A percentile compares a stretch with the other conserved stretches of the same genome.
Conservation (phyloP, 2,329 filamentous ascomycete species). For the Cladosporium oxysporum region DNA sequence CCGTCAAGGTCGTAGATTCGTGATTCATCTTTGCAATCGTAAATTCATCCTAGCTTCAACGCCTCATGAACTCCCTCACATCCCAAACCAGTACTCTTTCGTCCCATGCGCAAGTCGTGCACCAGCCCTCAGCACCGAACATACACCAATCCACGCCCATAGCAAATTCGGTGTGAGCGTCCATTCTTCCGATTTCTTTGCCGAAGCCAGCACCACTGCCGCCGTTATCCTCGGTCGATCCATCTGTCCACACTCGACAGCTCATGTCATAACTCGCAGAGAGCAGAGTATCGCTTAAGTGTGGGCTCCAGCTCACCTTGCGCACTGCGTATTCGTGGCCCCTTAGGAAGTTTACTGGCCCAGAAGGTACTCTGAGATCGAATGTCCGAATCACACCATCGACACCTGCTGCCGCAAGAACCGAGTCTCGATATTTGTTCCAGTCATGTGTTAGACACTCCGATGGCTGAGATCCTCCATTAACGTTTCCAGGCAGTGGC, state of each 20-base stretch:
- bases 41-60: slow-evolving; percentile 24
- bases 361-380: slow-evolving; percentile 78
- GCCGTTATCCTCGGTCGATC: slow-evolving; percentile 52
- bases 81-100: slow-evolving; percentile 92
- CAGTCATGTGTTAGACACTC: slow-evolving; percentile 96
- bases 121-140: slow-evolving; percentile 94
- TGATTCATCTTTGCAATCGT: background rate
- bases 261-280: slow-evolving; percentile 98
- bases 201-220: slow-evolving; percentile 37
- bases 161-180: slow-evolving; percentile 89
- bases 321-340: slow-evolving; percentile 92
- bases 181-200: slow-evolving; percentile 81
- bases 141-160: slow-evolving; percentile 98
- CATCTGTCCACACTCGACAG: slow-evolving; percentile 89
- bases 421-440: slow-evolving; percentile 91
- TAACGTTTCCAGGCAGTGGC: slow-evolving; percentile 47
- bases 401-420: slow-evolving; percentile 86
- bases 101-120: slow-evolving; percentile 92
- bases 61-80: slow-evolving; percentile 65
- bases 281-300: slow-evolving; percentile 82
- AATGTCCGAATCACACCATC: slow-evolving; percentile 86
- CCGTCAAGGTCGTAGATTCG: background rate
- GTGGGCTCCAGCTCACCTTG: slow-evolving; percentile 86
- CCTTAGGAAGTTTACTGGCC: slow-evolving; percentile 71
- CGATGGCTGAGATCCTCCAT: slow-evolving; percentile 58